Conservation (phyloP, 257 asterid species). For the Mitragyna speciosa region DNA sequence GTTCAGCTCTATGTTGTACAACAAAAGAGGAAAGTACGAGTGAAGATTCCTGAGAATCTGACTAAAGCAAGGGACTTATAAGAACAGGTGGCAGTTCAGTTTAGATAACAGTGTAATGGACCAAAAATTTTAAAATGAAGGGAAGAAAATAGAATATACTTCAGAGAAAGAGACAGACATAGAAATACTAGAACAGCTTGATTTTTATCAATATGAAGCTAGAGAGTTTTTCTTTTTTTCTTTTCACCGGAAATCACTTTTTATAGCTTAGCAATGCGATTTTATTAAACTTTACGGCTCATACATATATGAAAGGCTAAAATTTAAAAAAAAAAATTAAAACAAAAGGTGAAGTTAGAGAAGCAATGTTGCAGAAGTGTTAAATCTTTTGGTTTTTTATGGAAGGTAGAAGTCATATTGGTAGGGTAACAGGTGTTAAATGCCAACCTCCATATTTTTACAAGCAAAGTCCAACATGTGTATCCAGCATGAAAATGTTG, state of each 20-base stretch:
- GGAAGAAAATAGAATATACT: not conserved
- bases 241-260: too few species aligned
- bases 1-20: not conserved
- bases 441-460: not conserved
- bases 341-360: not conserved
- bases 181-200: too few species aligned
- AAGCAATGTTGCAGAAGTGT: not conserved
- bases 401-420: not conserved
- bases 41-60: not conserved
- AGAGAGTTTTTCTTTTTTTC: too few species aligned
- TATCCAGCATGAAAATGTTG: conserved; percentile 4
- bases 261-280: too few species aligned
- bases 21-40: not conserved
- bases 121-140: not conserved
- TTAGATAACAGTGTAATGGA: not conserved
- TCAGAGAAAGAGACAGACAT: not conserved
- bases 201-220: not conserved
- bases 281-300: too few species aligned
- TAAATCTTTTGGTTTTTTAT: not conserved
- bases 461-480: not conserved
- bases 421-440: too few species aligned
- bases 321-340: not conserved
- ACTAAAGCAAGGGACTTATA: not conserved
- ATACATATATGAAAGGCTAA: not conserved
- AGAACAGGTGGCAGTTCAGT: not conserved